A percentile compares a stretch with the other conserved stretches of the same genome.
Conservation (phyloP, 2,329 filamentous ascomycete species). For the Lecanicillium sp. region DNA sequence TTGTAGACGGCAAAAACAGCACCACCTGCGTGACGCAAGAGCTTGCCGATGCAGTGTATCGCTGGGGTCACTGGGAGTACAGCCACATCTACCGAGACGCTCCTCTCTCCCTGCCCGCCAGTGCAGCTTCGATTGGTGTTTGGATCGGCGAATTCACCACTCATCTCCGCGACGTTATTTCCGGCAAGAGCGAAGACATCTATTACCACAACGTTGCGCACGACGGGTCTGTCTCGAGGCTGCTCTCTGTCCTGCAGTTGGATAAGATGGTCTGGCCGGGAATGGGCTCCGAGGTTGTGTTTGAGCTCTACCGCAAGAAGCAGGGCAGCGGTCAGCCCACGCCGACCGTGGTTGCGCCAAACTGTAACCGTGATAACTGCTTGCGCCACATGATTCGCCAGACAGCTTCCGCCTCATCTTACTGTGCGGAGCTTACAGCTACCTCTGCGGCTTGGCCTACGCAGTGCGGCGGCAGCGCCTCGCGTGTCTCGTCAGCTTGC, state of each 20-base stretch:
- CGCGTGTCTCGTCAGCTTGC: constrained; percentile 19
- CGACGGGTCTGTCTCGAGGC: constrained; percentile 61
- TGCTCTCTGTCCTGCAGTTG: constrained; percentile 64
- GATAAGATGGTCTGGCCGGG: constrained; percentile 78
- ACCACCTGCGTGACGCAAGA: constrained; percentile 53
- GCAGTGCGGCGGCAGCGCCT: constrained; percentile 17
- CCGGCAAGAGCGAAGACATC: constrained; percentile 27
- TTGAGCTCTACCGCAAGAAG: constrained; percentile 57
- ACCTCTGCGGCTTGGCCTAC: constrained; percentile 12
- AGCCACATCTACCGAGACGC: constrained; percentile 67
- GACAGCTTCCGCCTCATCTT: constrained; percentile 13
- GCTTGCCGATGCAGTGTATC: constrained; percentile 62
- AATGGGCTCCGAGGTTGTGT: constrained; percentile 72
- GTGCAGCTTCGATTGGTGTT: constrained; percentile 57
- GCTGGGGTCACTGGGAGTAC: constrained; percentile 76
- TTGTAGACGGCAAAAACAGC: constrained; percentile 35
- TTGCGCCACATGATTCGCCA: constrained; percentile 20
- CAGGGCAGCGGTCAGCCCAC: constrained; percentile 10
- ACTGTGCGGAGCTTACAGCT: constrained; percentile 16
- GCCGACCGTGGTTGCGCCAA: constrained; percentile 11
- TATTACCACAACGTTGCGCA: constrained; percentile 77
- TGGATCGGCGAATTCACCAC: constrained; percentile 65
- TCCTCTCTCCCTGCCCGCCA: constrained; percentile 52
- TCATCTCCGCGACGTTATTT: constrained; percentile 50
- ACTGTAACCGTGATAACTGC: constrained; percentile 22